These are phyloP conservation scores for Penicillium sp. DNA, from an alignment of 2,329 filamentous ascomycete genomes.

Conservation along the genomic window DNA sequence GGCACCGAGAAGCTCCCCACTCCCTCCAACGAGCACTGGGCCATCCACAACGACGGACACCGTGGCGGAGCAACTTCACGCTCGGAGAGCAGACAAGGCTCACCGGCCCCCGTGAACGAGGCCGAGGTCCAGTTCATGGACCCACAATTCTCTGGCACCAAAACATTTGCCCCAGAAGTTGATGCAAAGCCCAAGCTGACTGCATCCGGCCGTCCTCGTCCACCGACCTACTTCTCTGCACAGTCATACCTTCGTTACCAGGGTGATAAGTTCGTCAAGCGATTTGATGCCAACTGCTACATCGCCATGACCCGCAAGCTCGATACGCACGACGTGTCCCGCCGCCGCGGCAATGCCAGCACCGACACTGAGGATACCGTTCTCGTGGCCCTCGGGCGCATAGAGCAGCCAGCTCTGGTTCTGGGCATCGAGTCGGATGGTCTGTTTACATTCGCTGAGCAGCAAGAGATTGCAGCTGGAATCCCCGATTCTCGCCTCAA, in stretches of 20 bases:
- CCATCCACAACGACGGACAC: slow-evolving; percentile 81
- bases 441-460: slow-evolving; percentile 94
- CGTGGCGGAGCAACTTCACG: slow-evolving; percentile 58
- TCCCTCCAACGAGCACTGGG: slow-evolving; percentile 69
- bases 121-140: slow-evolving; percentile 50
- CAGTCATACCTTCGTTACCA: slow-evolving; percentile 98
- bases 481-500: slow-evolving; percentile 75
- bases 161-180: slow-evolving; percentile 47
- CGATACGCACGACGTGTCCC: slow-evolving; percentile 92
- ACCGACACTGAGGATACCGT: slow-evolving; percentile 50
- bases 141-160: slow-evolving; percentile 69
- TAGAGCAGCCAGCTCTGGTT: slow-evolving; percentile 85
- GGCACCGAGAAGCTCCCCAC: slow-evolving; percentile 58
- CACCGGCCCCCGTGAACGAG: slow-evolving; percentile 19
- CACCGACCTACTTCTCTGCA: slow-evolving; percentile 91
- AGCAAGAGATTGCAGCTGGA: slow-evolving; percentile 81
- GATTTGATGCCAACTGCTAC: slow-evolving; percentile 98
- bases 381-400: slow-evolving; percentile 71
- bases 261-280: slow-evolving; percentile 91
- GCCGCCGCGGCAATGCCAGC: slow-evolving; percentile 57
- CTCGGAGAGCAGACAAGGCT: slow-evolving; percentile 36
- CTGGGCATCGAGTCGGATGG: slow-evolving; percentile 94
- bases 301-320: slow-evolving; percentile 98
- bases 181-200: slow-evolving; percentile 22
- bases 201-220: slow-evolving; percentile 35